phyloP scores from a whole-genome alignment of 768 basidiomycete species.

The Crassisporium funariophilum region DNA sequence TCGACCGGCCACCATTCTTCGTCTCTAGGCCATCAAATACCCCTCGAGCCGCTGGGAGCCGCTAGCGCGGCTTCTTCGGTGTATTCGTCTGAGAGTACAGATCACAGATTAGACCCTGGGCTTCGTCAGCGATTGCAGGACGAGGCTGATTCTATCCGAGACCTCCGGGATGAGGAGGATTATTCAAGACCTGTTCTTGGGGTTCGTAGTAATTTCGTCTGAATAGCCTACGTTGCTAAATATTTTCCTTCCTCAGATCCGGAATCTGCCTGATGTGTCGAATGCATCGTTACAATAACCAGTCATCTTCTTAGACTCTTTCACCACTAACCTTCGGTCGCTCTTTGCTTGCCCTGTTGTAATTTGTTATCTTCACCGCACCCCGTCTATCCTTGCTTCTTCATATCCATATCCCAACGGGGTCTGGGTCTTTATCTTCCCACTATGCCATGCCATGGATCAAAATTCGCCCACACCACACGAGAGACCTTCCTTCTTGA shows the following conservation, averaged over 20 bases:
- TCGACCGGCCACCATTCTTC: neutral
- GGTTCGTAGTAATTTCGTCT: constrained; percentile 35
- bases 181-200: constrained; percentile 58
- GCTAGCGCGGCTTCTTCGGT: constrained; percentile 31
- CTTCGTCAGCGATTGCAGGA: constrained; percentile 37
- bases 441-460: neutral
- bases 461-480: neutral
- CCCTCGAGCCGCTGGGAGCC: constrained; percentile 1
- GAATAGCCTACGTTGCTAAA: neutral
- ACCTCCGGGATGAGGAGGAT: constrained; percentile 54
- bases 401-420: too few relatives aligned
- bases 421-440: too few relatives aligned
- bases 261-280: constrained; percentile 51
- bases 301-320: neutral
- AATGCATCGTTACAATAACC: constrained; percentile 24
- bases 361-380: too few relatives aligned
- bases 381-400: too few relatives aligned
- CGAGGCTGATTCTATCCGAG: constrained; percentile 30
- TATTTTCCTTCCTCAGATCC: constrained; percentile 41
- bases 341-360: too few relatives aligned
- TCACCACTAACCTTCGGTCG: too few relatives aligned
- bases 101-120: constrained; percentile 49
- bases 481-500: neutral
- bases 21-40: neutral
- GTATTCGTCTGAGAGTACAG: constrained; percentile 37